Conservation (phyloP, 176 grass and related monocot genomes). For the Oryza meridionalis region DNA sequence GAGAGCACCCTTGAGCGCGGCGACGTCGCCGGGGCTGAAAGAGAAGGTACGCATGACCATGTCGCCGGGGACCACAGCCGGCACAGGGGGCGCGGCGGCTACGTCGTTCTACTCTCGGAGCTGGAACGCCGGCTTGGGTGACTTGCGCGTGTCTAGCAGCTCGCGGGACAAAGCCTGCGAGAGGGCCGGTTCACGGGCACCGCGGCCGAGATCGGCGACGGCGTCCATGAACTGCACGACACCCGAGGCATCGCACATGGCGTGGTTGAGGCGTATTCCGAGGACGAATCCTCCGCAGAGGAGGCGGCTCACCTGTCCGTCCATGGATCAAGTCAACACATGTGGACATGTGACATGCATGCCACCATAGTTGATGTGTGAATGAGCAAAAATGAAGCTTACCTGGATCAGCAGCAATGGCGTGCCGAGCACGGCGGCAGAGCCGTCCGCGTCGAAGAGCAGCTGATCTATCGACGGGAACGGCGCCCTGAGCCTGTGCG, state of each 20-base stretch:
- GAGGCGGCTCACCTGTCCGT: slow-evolving; percentile 51
- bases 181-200: slow-evolving; percentile 2
- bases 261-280: slow-evolving; percentile 36
- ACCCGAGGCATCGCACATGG: slow-evolving; percentile 44
- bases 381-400: no score
- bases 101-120: slow-evolving; percentile 50
- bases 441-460: background rate
- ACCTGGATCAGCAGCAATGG: slow-evolving; percentile 48
- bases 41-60: slow-evolving; percentile 15
- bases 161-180: slow-evolving; percentile 45
- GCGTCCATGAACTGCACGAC: slow-evolving; percentile 38
- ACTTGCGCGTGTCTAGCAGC: slow-evolving; percentile 32
- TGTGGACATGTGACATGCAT: no score
- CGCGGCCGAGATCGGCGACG: slow-evolving; percentile 43
- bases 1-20: background rate
- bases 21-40: background rate
- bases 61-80: background rate
- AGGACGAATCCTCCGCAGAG: slow-evolving; percentile 55
- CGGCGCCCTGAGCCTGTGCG: background rate
- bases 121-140: slow-evolving; percentile 10
- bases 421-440: background rate
- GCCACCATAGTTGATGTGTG: no score
- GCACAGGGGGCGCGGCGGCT: background rate
- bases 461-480: background rate
- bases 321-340: background rate